Evolutionary conservation across 768 basidiomycete species (phyloP).

Genomic region (Favolaschia claudopus): DNA sequence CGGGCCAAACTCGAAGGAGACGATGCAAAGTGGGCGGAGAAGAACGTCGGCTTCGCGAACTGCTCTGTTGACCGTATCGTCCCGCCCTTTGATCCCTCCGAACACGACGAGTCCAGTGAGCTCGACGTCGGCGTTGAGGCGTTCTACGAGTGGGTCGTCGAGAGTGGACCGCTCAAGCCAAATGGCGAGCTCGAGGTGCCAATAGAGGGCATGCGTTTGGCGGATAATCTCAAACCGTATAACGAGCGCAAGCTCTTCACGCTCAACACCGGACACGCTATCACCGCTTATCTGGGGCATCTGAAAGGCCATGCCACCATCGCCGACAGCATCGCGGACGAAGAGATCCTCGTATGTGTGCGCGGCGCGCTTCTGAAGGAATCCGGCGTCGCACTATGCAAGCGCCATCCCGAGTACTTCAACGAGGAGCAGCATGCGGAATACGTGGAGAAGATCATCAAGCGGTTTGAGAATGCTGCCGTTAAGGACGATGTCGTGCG

Average conservation of each 20-base stretch:
- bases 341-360: conserved; percentile 35
- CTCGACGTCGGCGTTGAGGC: conserved; percentile 50
- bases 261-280: conserved; percentile 50
- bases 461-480: conserved; percentile 43
- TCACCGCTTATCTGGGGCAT: conserved; percentile 47
- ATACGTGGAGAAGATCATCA: conserved; percentile 43
- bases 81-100: conserved; percentile 27
- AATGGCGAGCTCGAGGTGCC: conserved; percentile 37
- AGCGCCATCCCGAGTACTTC: conserved; percentile 37
- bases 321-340: conserved; percentile 40
- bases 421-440: conserved; percentile 31
- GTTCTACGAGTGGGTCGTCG: conserved; percentile 51
- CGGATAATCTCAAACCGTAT: conserved; percentile 41
- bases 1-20: conserved; percentile 34
- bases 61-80: conserved; percentile 51
- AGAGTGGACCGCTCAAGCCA: conserved; percentile 36
- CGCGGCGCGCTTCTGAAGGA: conserved; percentile 41
- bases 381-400: conserved; percentile 44
- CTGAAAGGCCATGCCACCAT: conserved; percentile 39
- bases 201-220: conserved; percentile 34
- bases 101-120: conserved; percentile 21
- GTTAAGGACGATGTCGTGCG: conserved; percentile 45
- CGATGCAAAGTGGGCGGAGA: conserved; percentile 35
- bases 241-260: conserved; percentile 53
- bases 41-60: conserved; percentile 48